Evolutionary conservation across 345 rosid genomes (phyloP).

Genomic region (Brassica cretica): DNA sequence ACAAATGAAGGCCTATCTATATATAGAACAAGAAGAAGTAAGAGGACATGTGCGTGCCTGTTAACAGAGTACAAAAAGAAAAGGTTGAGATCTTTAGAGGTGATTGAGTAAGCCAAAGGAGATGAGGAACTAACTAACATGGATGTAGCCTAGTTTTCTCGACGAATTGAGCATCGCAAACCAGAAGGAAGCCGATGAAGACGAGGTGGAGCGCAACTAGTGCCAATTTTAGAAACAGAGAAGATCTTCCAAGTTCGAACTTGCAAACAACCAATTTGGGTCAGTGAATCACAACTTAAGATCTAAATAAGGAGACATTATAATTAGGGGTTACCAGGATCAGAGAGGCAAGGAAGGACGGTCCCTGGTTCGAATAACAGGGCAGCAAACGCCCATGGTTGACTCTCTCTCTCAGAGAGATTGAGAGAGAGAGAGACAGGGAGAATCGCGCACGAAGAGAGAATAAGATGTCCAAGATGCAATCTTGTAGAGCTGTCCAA

Average conservation of each 20-base stretch:
- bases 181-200: slow-evolving; percentile 64
- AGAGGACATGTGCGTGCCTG: slow-evolving; percentile 65
- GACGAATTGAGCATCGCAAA: slow-evolving; percentile 62
- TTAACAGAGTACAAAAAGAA: neutral
- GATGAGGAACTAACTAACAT: slow-evolving; percentile 64
- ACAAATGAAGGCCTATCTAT: neutral
- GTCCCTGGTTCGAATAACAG: slow-evolving; percentile 40
- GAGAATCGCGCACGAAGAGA: slow-evolving; percentile 8
- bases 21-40: slow-evolving; percentile 53
- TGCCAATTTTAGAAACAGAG: slow-evolving; percentile 68
- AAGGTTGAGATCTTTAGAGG: slow-evolving; percentile 1
- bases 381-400: slow-evolving; percentile 45
- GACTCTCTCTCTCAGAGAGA: slow-evolving; percentile 30
- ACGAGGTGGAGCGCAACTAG: slow-evolving; percentile 68
- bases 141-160: slow-evolving; percentile 60
- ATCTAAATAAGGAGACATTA: neutral
- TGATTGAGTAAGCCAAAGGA: neutral
- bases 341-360: slow-evolving; percentile 66
- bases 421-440: neutral
- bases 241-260: slow-evolving; percentile 63
- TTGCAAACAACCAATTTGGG: neutral
- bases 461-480: slow-evolving; percentile 14
- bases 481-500: neutral
- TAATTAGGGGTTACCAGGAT: slow-evolving; percentile 53
- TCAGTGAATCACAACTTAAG: neutral